phyloP scores from a whole-genome alignment of 805 yeast species.

The Candida odintsovae region DNA sequence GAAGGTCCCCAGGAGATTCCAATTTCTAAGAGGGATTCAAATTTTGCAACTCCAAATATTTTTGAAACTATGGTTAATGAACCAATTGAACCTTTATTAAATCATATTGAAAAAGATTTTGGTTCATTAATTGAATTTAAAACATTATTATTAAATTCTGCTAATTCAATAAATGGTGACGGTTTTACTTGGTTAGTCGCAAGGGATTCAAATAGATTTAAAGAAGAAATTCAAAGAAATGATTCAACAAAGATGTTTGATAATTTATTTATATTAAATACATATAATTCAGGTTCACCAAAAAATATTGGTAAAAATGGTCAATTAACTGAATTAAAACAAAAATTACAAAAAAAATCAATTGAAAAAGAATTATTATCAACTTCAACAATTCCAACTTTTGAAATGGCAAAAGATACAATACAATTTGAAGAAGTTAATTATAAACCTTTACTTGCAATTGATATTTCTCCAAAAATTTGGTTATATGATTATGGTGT shows the following conservation, averaged over 20 bases:
- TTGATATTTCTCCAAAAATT: slow-evolving; percentile 68
- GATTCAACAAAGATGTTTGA: slow-evolving; percentile 26
- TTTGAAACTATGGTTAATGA: slow-evolving; percentile 27
- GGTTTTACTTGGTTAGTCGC: slow-evolving; percentile 91
- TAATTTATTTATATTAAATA: slow-evolving; percentile 62
- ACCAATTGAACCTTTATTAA: slow-evolving; percentile 23
- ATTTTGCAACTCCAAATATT: slow-evolving; percentile 41
- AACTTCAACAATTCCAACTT: slow-evolving; percentile 15
- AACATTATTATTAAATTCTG: slow-evolving; percentile 62
- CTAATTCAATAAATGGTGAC: slow-evolving; percentile 73
- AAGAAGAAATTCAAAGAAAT: slow-evolving; percentile 2
- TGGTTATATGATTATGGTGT: slow-evolving; percentile 75
- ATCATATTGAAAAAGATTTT: slow-evolving; percentile 48
- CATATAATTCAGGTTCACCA: slow-evolving; percentile 89
- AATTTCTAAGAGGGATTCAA: slow-evolving; percentile 20
- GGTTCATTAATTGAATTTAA: slow-evolving; percentile 76
- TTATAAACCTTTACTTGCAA: slow-evolving; percentile 57
- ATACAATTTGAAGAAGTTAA: slow-evolving; percentile 18
- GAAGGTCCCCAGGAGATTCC: not conserved
- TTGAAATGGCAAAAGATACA: slow-evolving; percentile 35
- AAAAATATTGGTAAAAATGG: slow-evolving; percentile 52
- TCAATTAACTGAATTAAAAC: slow-evolving; percentile 26
- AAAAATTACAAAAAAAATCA: not conserved
- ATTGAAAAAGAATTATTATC: slow-evolving; percentile 10
- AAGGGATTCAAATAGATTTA: slow-evolving; percentile 20